Conservation (phyloP, 2,329 filamentous ascomycete species). For the Colletotrichum endophyticum region DNA sequence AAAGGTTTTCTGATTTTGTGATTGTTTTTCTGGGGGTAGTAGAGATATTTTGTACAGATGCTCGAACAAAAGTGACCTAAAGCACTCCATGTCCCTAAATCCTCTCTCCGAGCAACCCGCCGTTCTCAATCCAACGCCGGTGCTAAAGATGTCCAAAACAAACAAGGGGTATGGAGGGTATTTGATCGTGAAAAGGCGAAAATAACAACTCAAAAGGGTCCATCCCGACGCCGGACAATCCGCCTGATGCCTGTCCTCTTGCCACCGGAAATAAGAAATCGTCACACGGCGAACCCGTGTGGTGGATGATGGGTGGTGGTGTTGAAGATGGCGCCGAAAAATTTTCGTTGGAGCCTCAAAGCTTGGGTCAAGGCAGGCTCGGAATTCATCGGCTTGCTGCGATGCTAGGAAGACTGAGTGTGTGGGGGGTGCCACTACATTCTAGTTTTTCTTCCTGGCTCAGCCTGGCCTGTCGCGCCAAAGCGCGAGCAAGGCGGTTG, state of each 20-base stretch:
- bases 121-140: not conserved
- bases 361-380: not conserved
- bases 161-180: constrained; percentile 13
- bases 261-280: not conserved
- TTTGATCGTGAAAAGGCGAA: not conserved
- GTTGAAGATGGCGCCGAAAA: not conserved
- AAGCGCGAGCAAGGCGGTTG: not conserved
- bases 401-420: not conserved
- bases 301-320: not conserved
- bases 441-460: not conserved
- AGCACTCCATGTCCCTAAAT: not conserved
- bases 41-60: not conserved
- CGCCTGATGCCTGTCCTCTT: not conserved
- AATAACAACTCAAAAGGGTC: not conserved
- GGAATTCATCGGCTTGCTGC: constrained; percentile 10
- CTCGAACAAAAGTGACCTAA: not conserved
- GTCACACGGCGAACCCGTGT: not conserved
- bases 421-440: not conserved
- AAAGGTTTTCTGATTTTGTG: not conserved
- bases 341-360: constrained; percentile 9
- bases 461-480: not conserved
- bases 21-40: not conserved
- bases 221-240: not conserved
- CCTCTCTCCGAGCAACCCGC: not conserved
- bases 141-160: not conserved